Base-by-base conservation (phyloP, 176 grass and related monocot species). In the Avena sativa region DNA sequence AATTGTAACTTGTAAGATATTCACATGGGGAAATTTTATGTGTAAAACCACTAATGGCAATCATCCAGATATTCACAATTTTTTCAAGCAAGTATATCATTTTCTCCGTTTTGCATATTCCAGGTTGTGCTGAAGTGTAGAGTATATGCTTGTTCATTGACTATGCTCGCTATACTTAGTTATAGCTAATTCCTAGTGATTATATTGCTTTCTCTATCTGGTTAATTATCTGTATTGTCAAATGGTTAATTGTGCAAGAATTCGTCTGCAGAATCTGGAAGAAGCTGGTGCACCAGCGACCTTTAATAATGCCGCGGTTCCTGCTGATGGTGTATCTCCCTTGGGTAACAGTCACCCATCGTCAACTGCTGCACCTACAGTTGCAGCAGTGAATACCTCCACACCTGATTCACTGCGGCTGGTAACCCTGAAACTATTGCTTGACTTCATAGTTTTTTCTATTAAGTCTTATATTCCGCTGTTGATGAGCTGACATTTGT, bases 321-420 rank as follows among this genome's bases (percentile, higher is more conserved):
- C 83, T 92, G 88, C 75, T 90, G 93, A 92, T 56, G 90, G 78
- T 57, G 71, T 86, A 38, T 87, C 94, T 79, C 85, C 92, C 19
- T 86, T 88, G 47, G 80, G 51, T 25, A 85, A 78, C 32, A 85
- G 76, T 71, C 83, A 89, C 38, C 89, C 77, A 81, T 64, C 83
- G 4, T 82, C 86, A 77, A 74, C 84, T 79, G 83, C 66, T 71
- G 77, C 88, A 93, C 92, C 86, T 83, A 86, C 85, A 81, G 84
- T 87, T 78, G 84, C 84, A 71, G 43, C 87, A 84, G 87, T 75
- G 2, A 88, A 72, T 86, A 89, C 79, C 79, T 94, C 92, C 82
- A 96, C 87, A 87, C 94, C 97, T 50, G 89, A 93, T 92, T 92
- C 92, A 62, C 87, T 98, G 64, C 97, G 94, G 19, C 88, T 88